These are phyloP conservation scores for Bruguiera hainesii DNA, from an alignment of 441 rosid genomes.

Conservation along the genomic window DNA sequence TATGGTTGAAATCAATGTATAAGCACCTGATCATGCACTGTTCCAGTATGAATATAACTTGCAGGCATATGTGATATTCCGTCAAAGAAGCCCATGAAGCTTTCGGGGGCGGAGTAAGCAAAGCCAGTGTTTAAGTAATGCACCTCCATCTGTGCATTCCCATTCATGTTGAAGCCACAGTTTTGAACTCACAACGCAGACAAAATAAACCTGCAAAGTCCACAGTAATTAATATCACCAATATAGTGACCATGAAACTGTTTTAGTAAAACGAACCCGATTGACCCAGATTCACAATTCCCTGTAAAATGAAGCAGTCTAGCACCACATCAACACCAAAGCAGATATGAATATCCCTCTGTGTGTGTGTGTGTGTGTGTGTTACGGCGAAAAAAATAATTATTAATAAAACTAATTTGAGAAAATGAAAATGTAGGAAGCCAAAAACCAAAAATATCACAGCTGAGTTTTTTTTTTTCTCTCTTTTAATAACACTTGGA, in stretches of 20 bases:
- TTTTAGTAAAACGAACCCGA: not conserved
- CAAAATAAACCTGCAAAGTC: conserved; percentile 25
- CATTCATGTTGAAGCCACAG: conserved; percentile 39
- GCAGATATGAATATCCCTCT: not conserved
- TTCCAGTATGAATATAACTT: conserved; percentile 55
- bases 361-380: too few relatives aligned
- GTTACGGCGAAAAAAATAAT: too few relatives aligned
- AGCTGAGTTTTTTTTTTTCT: too few relatives aligned
- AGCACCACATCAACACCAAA: not conserved
- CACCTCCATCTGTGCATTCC: conserved; percentile 51
- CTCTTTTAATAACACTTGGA: not conserved
- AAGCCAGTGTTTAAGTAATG: conserved; percentile 48
- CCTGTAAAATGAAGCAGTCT: conserved; percentile 11
- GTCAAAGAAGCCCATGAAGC: conserved; percentile 70
- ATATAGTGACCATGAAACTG: not conserved
- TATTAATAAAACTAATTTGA: too few relatives aligned
- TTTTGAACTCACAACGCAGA: conserved; percentile 4
- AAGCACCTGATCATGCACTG: conserved; percentile 54
- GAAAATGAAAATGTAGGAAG: not conserved
- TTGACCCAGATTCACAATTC: not conserved
- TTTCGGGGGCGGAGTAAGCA: conserved; percentile 56
- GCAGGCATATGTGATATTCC: conserved; percentile 63
- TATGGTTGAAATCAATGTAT: not conserved
- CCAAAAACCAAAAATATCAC: not conserved
- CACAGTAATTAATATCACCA: conserved; percentile 9